phyloP scores from a whole-genome alignment of 768 basidiomycete species.

The Punctularia strigosozonata region DNA sequence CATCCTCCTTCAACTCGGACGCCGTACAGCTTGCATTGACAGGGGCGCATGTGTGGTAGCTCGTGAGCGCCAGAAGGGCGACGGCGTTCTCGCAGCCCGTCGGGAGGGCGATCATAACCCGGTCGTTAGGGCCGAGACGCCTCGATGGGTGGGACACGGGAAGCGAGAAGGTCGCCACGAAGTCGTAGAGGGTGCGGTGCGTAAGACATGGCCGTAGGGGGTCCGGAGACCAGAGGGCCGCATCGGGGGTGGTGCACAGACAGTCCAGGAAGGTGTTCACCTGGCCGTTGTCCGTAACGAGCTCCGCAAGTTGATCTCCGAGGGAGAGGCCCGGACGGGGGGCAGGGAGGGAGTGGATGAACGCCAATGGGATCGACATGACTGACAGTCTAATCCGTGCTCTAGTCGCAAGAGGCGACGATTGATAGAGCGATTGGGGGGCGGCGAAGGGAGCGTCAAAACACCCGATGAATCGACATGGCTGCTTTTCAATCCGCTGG shows the following conservation, averaged over 20 bases:
- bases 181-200: slow-evolving; percentile 24
- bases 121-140: slow-evolving; percentile 29
- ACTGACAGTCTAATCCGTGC: too few species aligned
- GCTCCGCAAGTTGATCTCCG: slow-evolving; percentile 24
- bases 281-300: slow-evolving; percentile 17
- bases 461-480: too few species aligned
- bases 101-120: slow-evolving; percentile 32
- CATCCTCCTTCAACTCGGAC: slow-evolving; percentile 31
- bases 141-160: slow-evolving; percentile 21
- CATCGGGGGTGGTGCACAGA: slow-evolving; percentile 19
- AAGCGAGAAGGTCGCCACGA: slow-evolving; percentile 26
- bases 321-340: slow-evolving; percentile 20
- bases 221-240: slow-evolving; percentile 30
- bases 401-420: too few species aligned
- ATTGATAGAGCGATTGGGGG: too few species aligned
- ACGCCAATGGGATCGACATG: slow-evolving; percentile 10
- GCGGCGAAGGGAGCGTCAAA: too few species aligned
- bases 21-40: slow-evolving; percentile 35
- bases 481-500: too few species aligned
- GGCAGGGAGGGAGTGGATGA: slow-evolving; percentile 16
- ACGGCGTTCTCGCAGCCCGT: slow-evolving; percentile 35
- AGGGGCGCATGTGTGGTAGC: slow-evolving; percentile 34
- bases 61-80: slow-evolving; percentile 29
- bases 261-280: slow-evolving; percentile 29
- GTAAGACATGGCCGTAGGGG: slow-evolving; percentile 21